These are phyloP conservation scores for Cordia subcordata DNA, from an alignment of 257 asterid species.

Conservation along the genomic window DNA sequence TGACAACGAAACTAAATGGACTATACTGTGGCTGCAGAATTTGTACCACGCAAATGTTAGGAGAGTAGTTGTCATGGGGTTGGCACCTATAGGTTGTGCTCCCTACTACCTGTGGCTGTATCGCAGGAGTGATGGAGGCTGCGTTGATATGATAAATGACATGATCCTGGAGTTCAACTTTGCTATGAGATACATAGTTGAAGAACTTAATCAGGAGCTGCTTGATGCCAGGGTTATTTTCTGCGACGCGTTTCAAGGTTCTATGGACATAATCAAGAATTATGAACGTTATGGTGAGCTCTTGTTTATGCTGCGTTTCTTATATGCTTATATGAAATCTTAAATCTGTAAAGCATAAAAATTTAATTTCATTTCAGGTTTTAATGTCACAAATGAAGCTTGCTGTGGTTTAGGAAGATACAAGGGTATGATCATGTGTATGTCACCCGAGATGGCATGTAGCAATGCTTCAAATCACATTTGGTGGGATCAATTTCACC, in stretches of 20 bases:
- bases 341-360: neutral
- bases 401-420: slow-evolving; percentile 90
- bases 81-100: slow-evolving; percentile 92
- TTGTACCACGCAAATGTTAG: slow-evolving; percentile 73
- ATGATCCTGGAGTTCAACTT: slow-evolving; percentile 79
- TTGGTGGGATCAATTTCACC: slow-evolving; percentile 99
- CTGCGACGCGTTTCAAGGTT: slow-evolving; percentile 85
- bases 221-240: slow-evolving; percentile 56
- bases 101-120: slow-evolving; percentile 76
- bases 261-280: slow-evolving; percentile 80
- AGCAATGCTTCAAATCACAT: slow-evolving; percentile 58
- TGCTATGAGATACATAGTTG: slow-evolving; percentile 68
- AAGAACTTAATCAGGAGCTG: slow-evolving; percentile 61
- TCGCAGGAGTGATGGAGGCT: slow-evolving; percentile 48
- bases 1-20: too few species aligned
- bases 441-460: slow-evolving; percentile 87
- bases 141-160: slow-evolving; percentile 57
- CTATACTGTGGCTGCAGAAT: slow-evolving; percentile 47
- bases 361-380: slow-evolving; percentile 39
- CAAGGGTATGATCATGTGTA: slow-evolving; percentile 63
- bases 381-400: slow-evolving; percentile 64
- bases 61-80: slow-evolving; percentile 82
- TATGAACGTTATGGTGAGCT: slow-evolving; percentile 62
- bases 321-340: too few species aligned
- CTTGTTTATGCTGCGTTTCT: neutral